Percentiles rank a stretch among this genome's conserved stretches.
Conservation (phyloP, 2,329 filamentous ascomycete genomes). For the Clarireedia sp. region DNA sequence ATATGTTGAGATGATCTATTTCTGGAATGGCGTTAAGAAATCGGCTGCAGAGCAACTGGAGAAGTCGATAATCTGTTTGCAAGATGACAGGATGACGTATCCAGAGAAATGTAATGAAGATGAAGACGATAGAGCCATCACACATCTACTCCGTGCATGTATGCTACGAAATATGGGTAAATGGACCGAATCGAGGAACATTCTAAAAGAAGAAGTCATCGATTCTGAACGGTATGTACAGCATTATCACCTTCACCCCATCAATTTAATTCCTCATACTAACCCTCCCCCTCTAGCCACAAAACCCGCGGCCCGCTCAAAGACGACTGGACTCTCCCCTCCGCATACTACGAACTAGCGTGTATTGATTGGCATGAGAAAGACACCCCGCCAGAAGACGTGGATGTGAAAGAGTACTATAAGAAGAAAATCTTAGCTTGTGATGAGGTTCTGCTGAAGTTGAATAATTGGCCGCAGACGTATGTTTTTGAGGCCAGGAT, state of each 20-base stretch:
- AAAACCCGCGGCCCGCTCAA: constrained; percentile 51
- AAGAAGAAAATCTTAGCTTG: constrained; percentile 49
- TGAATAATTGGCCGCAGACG: constrained; percentile 61
- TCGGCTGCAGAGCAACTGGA: constrained; percentile 63
- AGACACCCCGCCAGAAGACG: constrained; percentile 28
- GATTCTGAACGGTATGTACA: constrained; percentile 52
- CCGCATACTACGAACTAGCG: constrained; percentile 79
- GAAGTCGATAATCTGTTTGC: constrained; percentile 52
- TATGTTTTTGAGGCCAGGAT: constrained; percentile 69
- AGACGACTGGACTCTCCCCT: constrained; percentile 65
- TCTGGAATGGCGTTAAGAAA: constrained; percentile 84
- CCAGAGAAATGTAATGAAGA: constrained; percentile 43
- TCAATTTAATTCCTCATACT: constrained; percentile 7
- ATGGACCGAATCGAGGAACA: constrained; percentile 54
- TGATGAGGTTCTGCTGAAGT: constrained; percentile 56
- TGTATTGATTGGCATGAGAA: constrained; percentile 71
- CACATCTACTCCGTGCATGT: constrained; percentile 58
- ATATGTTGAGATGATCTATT: constrained; percentile 82
- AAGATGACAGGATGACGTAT: constrained; percentile 51
- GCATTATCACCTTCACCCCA: not conserved
- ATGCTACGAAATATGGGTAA: constrained; percentile 56
- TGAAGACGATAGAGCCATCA: constrained; percentile 54
- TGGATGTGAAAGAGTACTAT: constrained; percentile 52
- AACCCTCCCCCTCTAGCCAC: constrained; percentile 29
- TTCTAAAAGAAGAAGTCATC: constrained; percentile 57